Conservation (phyloP, 2,329 filamentous ascomycete genomes). For the Cladosporium velox region DNA sequence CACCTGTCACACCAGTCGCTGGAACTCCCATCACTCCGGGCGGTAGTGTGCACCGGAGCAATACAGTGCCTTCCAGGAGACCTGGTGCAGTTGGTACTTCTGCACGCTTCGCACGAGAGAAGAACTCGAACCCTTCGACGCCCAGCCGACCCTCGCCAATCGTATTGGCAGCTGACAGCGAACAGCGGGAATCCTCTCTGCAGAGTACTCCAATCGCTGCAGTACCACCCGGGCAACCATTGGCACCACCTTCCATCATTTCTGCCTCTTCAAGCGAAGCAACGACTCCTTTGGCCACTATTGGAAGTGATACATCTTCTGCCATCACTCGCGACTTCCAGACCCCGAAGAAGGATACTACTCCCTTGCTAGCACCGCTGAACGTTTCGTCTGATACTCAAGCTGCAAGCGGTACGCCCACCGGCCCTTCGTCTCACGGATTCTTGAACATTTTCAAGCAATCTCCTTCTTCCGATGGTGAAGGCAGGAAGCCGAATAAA, state of each 20-base stretch:
- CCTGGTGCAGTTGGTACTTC: conserved; percentile 63
- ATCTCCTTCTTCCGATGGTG: conserved; percentile 59
- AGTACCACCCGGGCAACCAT: conserved; percentile 34
- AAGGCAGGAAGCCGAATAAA: conserved; percentile 76
- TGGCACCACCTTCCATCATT: conserved; percentile 41
- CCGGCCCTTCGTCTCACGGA: conserved; percentile 32
- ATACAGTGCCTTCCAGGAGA: conserved; percentile 89
- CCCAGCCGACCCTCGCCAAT: conserved; percentile 38
- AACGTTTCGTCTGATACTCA: conserved; percentile 22
- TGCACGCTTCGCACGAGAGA: conserved; percentile 61
- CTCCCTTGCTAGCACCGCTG: conserved; percentile 40
- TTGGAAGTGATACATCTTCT: conserved; percentile 34
- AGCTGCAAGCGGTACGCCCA: conserved; percentile 28
- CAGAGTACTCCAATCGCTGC: conserved; percentile 34
- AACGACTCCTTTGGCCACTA: conserved; percentile 37
- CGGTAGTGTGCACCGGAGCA: conserved; percentile 72
- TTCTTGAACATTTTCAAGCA: conserved; percentile 71
- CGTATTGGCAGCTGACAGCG: conserved; percentile 25
- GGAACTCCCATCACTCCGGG: conserved; percentile 31
- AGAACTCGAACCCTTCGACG: conserved; percentile 56
- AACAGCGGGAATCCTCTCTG: conserved; percentile 32
- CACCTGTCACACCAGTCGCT: conserved; percentile 61
- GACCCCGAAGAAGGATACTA: conserved; percentile 39
- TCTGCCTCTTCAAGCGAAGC: conserved; percentile 44
- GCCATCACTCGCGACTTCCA: conserved; percentile 33